Conservation (phyloP, 768 basidiomycete genomes). For the Phylloporus rhodoxanthus region DNA sequence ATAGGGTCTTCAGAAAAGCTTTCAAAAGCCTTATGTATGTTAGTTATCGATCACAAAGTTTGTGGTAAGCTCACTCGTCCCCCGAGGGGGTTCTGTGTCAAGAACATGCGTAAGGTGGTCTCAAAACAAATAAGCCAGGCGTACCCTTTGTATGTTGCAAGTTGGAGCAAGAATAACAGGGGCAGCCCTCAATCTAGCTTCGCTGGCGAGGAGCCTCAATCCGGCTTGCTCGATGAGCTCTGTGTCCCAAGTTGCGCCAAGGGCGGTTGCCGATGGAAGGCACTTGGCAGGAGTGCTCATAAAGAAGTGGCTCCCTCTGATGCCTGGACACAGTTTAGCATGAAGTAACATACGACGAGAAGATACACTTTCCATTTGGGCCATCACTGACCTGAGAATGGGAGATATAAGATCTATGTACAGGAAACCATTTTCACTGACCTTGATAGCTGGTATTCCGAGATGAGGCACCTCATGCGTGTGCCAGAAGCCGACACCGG, state of each 20-base stretch:
- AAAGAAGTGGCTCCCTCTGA: conserved; percentile 70
- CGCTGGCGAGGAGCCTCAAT: conserved; percentile 57
- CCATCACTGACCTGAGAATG: conserved; percentile 62
- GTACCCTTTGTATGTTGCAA: conserved; percentile 76
- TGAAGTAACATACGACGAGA: neutral
- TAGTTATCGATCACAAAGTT: conserved; percentile 1
- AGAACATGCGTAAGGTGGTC: neutral
- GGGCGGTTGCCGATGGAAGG: conserved; percentile 66
- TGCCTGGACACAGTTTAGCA: conserved; percentile 27
- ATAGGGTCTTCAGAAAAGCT: conserved; percentile 76
- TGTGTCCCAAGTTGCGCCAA: conserved; percentile 71
- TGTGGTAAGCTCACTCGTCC: conserved; percentile 45
- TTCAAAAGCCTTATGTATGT: conserved; percentile 53
- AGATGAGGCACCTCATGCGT: conserved; percentile 60
- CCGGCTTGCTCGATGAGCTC: conserved; percentile 60
- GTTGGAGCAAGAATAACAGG: conserved; percentile 74
- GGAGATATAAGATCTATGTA: conserved; percentile 1
- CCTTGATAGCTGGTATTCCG: conserved; percentile 69
- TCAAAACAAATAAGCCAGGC: conserved; percentile 8
- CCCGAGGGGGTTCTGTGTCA: conserved; percentile 56
- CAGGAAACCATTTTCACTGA: conserved; percentile 12
- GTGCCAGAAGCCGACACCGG: conserved; percentile 76
- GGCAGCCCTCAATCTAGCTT: conserved; percentile 65
- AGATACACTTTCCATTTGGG: conserved; percentile 52
- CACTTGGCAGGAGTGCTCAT: conserved; percentile 79